Percentiles rank a stretch among this genome's conserved stretches.
Evolutionary conservation across 2,329 filamentous ascomycete species (phyloP).

Genomic region (Tolypocladium amazonense): DNA sequence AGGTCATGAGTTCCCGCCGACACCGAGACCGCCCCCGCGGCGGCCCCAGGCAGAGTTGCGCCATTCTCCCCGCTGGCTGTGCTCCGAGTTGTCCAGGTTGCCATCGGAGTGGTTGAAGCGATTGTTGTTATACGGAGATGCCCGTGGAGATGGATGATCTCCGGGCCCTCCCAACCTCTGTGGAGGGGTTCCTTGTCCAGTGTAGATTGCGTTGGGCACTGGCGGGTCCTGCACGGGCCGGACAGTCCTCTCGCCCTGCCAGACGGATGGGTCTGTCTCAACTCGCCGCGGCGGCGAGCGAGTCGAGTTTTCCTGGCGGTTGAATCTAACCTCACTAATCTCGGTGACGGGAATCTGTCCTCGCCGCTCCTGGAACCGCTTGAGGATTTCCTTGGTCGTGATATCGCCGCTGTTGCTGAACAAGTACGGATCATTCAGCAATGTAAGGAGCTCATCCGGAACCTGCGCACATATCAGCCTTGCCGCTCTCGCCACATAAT

Average conservation of each 20-base stretch:
- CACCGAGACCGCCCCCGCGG: conserved; percentile 38
- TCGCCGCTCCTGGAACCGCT: conserved; percentile 74
- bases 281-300: conserved; percentile 51
- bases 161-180: conserved; percentile 37
- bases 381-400: conserved; percentile 94
- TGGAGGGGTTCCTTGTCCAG: conserved; percentile 36
- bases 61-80: conserved; percentile 41
- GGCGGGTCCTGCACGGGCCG: conserved; percentile 61
- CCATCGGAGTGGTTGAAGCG: conserved; percentile 35
- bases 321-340: conserved; percentile 44
- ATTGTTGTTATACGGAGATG: conserved; percentile 28
- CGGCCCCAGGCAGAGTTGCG: conserved; percentile 45
- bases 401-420: conserved; percentile 78
- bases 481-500: not conserved
- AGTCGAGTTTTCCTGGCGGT: conserved; percentile 46
- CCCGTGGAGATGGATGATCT: conserved; percentile 20
- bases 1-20: conserved; percentile 32
- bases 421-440: conserved; percentile 72
- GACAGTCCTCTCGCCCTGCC: conserved; percentile 76
- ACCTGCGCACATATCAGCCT: conserved; percentile 45
- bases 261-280: conserved; percentile 77
- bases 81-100: conserved; percentile 27
- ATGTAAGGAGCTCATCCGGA: conserved; percentile 78
- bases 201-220: conserved; percentile 23
- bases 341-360: conserved; percentile 49